phyloP scores from a whole-genome alignment of 2,329 filamentous ascomycete species.

The Exophiala sp. region DNA sequence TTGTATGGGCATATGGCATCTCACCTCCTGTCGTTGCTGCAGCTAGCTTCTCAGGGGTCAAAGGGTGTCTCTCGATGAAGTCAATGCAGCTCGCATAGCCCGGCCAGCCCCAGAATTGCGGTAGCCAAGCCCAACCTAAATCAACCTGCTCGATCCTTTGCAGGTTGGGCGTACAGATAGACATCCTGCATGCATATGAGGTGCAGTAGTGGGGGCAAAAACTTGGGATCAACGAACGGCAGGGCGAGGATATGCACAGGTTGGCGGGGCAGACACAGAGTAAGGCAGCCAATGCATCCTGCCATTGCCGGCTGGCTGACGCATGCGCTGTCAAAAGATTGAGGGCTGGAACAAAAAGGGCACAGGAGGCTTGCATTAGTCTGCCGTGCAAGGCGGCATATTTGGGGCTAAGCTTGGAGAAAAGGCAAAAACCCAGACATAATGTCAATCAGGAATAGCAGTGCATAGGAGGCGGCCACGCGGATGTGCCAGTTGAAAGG shows the following conservation, averaged over 20 bases:
- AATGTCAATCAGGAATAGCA: conserved; percentile 18
- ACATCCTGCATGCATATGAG: conserved; percentile 7
- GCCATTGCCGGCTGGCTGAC: conserved; percentile 15
- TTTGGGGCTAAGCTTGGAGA: conserved; percentile 5
- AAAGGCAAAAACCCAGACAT: neutral
- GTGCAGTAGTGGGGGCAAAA: conserved; percentile 17
- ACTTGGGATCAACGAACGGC: conserved; percentile 4
- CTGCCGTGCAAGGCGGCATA: conserved; percentile 10
- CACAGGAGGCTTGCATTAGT: conserved; percentile 22
- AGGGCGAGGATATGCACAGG: neutral
- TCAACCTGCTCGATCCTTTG: neutral
- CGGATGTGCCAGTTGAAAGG: conserved; percentile 10
- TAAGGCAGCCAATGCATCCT: conserved; percentile 25
- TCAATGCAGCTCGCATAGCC: neutral
- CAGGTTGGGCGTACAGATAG: neutral
- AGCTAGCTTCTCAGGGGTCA: neutral
- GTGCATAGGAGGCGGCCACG: conserved; percentile 7
- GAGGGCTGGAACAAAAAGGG: conserved; percentile 17
- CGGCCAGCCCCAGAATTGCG: conserved; percentile 4
- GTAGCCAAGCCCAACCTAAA: conserved; percentile 5
- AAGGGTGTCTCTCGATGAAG: conserved; percentile 4
- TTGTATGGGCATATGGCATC: neutral
- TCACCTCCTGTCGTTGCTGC: neutral
- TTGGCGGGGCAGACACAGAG: conserved; percentile 8
- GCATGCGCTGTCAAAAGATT: conserved; percentile 20